phyloP scores from a whole-genome alignment of 2,329 filamentous ascomycete species.

The Cytospora piceicola region DNA sequence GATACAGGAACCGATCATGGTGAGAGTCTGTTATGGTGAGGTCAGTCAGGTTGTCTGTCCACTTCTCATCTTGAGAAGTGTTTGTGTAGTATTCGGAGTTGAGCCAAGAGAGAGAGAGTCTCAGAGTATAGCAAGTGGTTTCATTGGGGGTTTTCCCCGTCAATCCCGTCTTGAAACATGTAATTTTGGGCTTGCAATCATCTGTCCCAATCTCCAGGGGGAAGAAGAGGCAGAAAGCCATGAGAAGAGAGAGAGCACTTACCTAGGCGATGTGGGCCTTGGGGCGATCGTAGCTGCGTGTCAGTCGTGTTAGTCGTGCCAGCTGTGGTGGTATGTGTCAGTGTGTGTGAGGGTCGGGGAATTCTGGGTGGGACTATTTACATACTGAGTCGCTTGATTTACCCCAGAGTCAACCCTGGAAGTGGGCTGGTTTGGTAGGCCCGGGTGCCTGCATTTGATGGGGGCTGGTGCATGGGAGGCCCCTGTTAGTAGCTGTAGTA shows the following conservation, averaged over 20 bases:
- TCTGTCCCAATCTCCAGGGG: constrained; percentile 31
- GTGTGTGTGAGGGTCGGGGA: too few species aligned
- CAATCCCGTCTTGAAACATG: constrained; percentile 48
- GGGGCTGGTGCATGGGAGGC: not conserved
- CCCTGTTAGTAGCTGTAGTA: not conserved
- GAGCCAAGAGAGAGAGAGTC: constrained; percentile 5
- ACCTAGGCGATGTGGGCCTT: not conserved
- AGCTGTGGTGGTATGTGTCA: too few species aligned
- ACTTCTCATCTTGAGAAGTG: not conserved
- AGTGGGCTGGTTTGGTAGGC: not conserved
- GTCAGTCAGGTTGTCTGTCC: too few species aligned
- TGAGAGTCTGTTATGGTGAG: not conserved
- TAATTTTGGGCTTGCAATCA: constrained; percentile 34
- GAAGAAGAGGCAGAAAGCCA: not conserved
- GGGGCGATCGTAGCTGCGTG: not conserved
- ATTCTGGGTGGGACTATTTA: too few species aligned
- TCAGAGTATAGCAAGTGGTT: constrained; percentile 36
- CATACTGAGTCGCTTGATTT: too few species aligned
- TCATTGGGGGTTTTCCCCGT: constrained; percentile 40
- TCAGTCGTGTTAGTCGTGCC: too few species aligned
- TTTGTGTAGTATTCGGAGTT: not conserved
- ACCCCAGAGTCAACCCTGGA: too few species aligned
- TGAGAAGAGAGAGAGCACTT: not conserved
- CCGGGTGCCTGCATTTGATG: constrained; percentile 14
- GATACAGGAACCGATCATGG: not conserved